These are phyloP conservation scores for Saccharomycopsis hybrid DNA, from an alignment of 1,139 yeast species.

Conservation along the genomic window DNA sequence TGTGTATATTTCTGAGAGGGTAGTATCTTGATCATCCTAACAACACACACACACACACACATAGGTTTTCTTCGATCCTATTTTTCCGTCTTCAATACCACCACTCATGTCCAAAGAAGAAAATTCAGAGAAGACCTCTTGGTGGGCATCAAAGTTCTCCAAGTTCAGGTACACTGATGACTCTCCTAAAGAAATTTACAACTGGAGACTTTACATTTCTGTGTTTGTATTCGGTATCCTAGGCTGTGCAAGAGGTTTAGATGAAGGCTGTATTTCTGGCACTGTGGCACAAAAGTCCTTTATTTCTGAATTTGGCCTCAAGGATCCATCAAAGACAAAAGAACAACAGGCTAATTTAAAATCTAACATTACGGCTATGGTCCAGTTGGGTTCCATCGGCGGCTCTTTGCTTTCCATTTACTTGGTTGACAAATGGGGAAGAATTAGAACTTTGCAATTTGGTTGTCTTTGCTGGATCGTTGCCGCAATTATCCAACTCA, in stretches of 20 bases:
- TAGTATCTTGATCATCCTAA: too few species aligned
- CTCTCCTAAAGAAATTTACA: constrained; percentile 46
- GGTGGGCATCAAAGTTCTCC: too few species aligned
- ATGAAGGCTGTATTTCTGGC: constrained; percentile 51
- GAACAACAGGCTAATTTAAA: constrained; percentile 39
- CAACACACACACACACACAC: too few species aligned
- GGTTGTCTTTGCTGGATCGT: constrained; percentile 38
- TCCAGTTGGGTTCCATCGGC: constrained; percentile 53
- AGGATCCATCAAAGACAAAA: constrained; percentile 34
- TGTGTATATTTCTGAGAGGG: too few species aligned
- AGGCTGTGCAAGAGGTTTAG: constrained; percentile 57
- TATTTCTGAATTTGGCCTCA: constrained; percentile 39
- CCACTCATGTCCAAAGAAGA: too few species aligned
- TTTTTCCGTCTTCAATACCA: too few species aligned
- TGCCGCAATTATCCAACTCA: constrained; percentile 43
- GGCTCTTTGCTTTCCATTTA: constrained; percentile 48
- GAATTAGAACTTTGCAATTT: constrained; percentile 45
- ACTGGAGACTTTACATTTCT: constrained; percentile 40
- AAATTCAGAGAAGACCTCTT: too few species aligned
- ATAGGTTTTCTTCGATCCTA: too few species aligned
- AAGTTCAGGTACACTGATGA: constrained; percentile 21
- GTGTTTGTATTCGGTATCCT: constrained; percentile 50
- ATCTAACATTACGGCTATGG: constrained; percentile 57
- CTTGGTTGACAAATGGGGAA: constrained; percentile 48
- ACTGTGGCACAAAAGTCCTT: constrained; percentile 41